Evolutionary conservation across 2,329 filamentous ascomycete species (phyloP).

Genomic region (Ophioceras dolichostomum): DNA sequence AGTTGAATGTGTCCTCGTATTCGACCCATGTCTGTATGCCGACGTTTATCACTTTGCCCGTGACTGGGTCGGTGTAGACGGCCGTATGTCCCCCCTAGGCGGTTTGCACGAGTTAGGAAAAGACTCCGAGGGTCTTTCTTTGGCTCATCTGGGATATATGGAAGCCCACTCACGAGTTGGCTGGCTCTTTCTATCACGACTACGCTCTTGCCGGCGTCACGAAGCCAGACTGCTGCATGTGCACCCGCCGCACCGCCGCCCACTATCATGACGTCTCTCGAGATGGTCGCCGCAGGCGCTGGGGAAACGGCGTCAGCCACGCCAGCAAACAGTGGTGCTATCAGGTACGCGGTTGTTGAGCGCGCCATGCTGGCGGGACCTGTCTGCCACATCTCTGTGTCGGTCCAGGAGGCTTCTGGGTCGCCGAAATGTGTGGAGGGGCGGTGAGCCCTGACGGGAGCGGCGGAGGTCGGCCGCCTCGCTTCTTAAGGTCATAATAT

Average conservation of each 20-base stretch:
- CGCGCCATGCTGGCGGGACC: no score
- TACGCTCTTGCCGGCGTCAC: slow-evolving; percentile 5
- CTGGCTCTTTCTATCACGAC: slow-evolving; percentile 5
- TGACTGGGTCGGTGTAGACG: slow-evolving; percentile 15
- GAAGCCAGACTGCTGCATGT: slow-evolving; percentile 6
- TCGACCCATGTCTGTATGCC: slow-evolving; percentile 13
- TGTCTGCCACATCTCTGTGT: no score
- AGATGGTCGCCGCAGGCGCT: slow-evolving; percentile 1
- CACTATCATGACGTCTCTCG: slow-evolving; percentile 5
- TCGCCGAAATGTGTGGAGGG: no score
- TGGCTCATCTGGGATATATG: neutral
- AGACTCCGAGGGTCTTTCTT: neutral
- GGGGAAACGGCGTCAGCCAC: neutral
- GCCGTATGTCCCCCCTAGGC: slow-evolving; percentile 19
- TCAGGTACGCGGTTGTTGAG: neutral
- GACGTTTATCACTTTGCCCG: slow-evolving; percentile 10
- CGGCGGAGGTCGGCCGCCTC: no score
- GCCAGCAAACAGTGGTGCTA: neutral
- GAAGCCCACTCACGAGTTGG: slow-evolving; percentile 5
- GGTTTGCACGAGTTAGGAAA: neutral
- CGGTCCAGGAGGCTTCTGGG: no score
- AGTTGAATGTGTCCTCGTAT: slow-evolving; percentile 19
- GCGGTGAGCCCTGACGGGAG: no score
- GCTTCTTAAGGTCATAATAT: no score
- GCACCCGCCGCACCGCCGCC: slow-evolving; percentile 7